Percentiles rank a stretch among this genome's conserved stretches.
Evolutionary conservation across 2,329 filamentous ascomycete genomes (phyloP).

Genomic region (Colletotrichum abscissum): DNA sequence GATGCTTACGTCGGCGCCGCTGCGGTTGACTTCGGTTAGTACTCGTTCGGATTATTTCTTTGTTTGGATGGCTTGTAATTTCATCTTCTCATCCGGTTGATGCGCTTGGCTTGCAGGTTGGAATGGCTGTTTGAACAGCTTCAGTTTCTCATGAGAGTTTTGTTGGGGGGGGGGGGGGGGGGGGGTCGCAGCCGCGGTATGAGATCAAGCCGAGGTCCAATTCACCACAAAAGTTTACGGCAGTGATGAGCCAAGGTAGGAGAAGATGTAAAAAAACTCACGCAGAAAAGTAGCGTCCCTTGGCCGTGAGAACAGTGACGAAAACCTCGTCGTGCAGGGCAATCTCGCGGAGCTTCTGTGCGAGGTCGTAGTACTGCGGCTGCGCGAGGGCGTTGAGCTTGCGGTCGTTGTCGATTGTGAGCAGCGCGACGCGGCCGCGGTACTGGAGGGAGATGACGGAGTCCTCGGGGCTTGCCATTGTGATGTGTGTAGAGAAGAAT

Average conservation of each 20-base stretch:
- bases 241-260: too few species aligned
- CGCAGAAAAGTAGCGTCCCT: constrained; percentile 90
- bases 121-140: not conserved
- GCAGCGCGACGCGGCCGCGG: constrained; percentile 67
- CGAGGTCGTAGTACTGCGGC: constrained; percentile 81
- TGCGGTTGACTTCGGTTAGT: constrained; percentile 45
- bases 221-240: not conserved
- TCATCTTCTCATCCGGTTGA: not conserved
- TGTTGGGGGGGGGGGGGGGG: too few species aligned
- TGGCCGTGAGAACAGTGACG: constrained; percentile 86
- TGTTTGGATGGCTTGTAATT: not conserved
- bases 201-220: not conserved
- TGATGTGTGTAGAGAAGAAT: not conserved
- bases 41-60: too few species aligned
- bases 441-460: constrained; percentile 52
- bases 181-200: not conserved
- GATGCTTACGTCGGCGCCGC: constrained; percentile 82
- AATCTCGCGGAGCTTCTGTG: constrained; percentile 79
- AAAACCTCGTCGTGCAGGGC: constrained; percentile 83
- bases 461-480: constrained; percentile 28
- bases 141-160: not conserved
- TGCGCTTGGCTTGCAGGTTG: not conserved
- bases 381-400: constrained; percentile 88
- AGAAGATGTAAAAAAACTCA: constrained; percentile 56
- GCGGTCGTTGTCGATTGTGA: constrained; percentile 85